Base-by-base conservation (phyloP, 306 rosid genomes). In the Cotoneaster glaucophyllus region DNA sequence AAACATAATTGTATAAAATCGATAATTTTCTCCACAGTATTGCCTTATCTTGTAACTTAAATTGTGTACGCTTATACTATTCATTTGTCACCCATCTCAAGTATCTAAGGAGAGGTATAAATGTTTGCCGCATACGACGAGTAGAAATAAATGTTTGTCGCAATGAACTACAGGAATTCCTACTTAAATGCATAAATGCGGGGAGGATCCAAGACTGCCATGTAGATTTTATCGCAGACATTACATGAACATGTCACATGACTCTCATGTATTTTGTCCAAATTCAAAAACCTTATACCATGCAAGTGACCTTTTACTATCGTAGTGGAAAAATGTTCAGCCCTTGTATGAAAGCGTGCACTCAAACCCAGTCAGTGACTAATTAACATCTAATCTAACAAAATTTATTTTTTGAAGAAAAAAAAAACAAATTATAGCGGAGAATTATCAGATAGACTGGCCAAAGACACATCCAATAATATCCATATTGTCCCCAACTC, bases 331-430 rank as follows among this genome's bases (percentile, higher is more conserved):
- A 34, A 34, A 0, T 34, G 0, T 34, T 34, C 2, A 34, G 2
- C 6, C 0, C 2, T 34, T 6, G 0, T 34, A 34, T 34, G 0
- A 34, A 7, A 6, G 2, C 0, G 0, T 34, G 2, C 1, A 6
- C 5, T 34, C 9, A 34, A 7, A 7, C 0, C 0, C 2, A 0
- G 0, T 34, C 0, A 34, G 2, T 34, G 2, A 0, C 0, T 6
- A 34, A 34, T 34, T 34, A 34, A 6, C 2, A 0, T 34, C 0
- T 34, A 34, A 34, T 34, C 1, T 34, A 6, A 34, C 8, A 34
- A 34, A 34, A 6, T 34, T 0, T 34, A 34, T 34, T 2, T 34
- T 34, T 6, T 34, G 37, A 34, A 0, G 5, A 34, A 34, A 34
- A 29, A 28, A 28, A 34, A 34, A 6, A 34, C 9, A 25, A 25